Base-by-base conservation (phyloP, 768 basidiomycete species). In the Leccinum uliginosum region DNA sequence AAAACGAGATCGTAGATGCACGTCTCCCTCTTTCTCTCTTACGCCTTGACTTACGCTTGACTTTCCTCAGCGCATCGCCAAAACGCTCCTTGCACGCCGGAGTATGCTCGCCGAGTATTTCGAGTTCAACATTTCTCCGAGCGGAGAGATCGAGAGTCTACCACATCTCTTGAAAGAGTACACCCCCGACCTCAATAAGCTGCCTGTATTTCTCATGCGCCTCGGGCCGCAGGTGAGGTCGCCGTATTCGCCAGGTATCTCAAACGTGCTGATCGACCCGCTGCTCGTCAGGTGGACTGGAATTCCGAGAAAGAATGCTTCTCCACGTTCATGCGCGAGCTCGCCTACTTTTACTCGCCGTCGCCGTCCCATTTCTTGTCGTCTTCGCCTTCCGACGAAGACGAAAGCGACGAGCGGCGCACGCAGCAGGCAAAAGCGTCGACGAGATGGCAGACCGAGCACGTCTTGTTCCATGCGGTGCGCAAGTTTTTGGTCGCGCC, bases 81-180 rank as follows among this genome's bases (percentile, higher is more conserved):
- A 80, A n/a, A 81, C 81, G 6, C 71, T 93, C 2, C 74, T 84
- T 54, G 67, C 74, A 3, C 77, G 82, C 12, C 80, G 87, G 9
- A 87, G 87, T 4, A 98, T 99, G 95, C 76, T 98, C 3, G 75
- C 82, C 2, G 97, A 98, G 60, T 98, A 99, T 72, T 98, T 98
- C 67, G 87, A 85, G 2, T 71, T 98, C 19, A 71, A 73, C 24
- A 87, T 99, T 60, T 80, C 83, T 6, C 75, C 79, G 0, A 74
- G 80, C 3, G 94, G 91, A 1, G 67, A 75, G 23, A 73, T 98
- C n/a, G 81, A 87, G 63, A 84, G 81, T 55, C 67, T 99, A 12
- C 97, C 97, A 0, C 76, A 94, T 48, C 76, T 99, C 11, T 77
- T 98, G 44, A 80, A 83, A 50, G 93, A 91, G 44, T 98, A 91